Base-by-base conservation (phyloP, 495 filamentous ascomycete species). In the Penicillium subrubescens region DNA sequence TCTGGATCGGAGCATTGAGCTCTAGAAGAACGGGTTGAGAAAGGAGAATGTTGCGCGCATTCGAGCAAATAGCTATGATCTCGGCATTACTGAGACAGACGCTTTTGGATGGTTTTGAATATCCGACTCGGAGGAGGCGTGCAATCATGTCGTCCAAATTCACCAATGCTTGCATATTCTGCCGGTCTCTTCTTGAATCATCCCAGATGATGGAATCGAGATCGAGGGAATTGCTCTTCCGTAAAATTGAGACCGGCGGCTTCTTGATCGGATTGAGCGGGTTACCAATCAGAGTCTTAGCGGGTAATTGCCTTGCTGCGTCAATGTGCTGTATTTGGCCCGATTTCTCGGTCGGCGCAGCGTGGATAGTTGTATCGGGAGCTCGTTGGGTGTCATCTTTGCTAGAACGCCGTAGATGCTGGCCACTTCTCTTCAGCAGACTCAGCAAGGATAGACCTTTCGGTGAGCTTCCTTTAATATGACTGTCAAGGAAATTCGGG, bases 121-220 rank as follows among this genome's bases (percentile, higher is more conserved):
- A 17, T 25, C 56, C 56, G 2, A 31, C 56, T 7, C 27, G 14
- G 21, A 58, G 56, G 23, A 58, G 39, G 8, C 39, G 35, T 17
- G 56, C 37, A 11, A 54, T 54, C 23, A 44, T 31, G 17, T 33
- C 35, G 19, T 58, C 56, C 35, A 44, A 33, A 29, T 54, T 23
- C 29, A 43, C 31, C 10, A 57, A 43, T 46, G 39, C 23, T 41
- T 56, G 35, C 53, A 57, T 50, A n/a, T 65, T 65, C 25, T 56
- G 39, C 19, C 63, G 57, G 23, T 60, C 57, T 25, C 63, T 34
- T 5, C 41, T 41, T 2, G 63, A 65, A 29, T 65, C 63, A 14
- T 65, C 63, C 63, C 63, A 65, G 39, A 65, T 65, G 41, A 65
- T 65, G 10, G 57, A 56, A 23, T 65, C 63, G 7, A 65, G 43